phyloP scores from a whole-genome alignment of 352 stramenopile genomes.

The Phytophthora hybrid region DNA sequence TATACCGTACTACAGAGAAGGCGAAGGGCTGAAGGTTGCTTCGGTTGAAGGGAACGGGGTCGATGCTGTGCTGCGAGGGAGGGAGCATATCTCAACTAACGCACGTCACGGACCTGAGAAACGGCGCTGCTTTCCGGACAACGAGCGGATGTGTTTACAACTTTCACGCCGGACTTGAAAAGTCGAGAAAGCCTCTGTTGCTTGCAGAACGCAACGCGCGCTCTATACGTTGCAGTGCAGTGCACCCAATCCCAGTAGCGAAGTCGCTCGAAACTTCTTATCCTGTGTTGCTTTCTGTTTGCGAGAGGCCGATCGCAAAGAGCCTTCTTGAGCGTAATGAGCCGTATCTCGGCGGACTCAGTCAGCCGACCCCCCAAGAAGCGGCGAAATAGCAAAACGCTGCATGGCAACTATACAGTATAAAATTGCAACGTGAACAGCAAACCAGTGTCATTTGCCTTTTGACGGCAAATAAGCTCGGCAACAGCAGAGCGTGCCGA shows the following conservation, averaged over 20 bases:
- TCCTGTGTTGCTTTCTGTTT: background rate
- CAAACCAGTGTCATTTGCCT: no score
- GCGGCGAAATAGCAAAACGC: no score
- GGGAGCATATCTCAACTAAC: no score
- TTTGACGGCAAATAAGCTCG: no score
- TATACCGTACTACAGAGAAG: background rate
- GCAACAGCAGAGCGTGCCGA: background rate
- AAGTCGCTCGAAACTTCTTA: background rate
- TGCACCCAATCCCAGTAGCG: background rate
- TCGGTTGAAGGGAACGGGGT: background rate
- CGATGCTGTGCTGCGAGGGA: background rate
- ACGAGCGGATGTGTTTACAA: no score
- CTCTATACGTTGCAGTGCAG: conserved; percentile 1
- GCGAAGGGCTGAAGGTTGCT: background rate
- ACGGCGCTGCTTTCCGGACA: background rate
- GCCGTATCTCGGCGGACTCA: no score
- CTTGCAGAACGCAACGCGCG: background rate
- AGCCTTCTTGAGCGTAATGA: background rate
- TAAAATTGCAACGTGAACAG: background rate
- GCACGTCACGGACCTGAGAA: background rate
- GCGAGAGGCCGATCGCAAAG: conserved; percentile 2
- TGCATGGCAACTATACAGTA: no score
- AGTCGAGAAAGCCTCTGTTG: background rate
- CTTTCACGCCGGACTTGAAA: background rate
- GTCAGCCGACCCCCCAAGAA: no score